phyloP scores from a whole-genome alignment of 2,329 filamentous ascomycete species.

The Beauveria medogensis region DNA sequence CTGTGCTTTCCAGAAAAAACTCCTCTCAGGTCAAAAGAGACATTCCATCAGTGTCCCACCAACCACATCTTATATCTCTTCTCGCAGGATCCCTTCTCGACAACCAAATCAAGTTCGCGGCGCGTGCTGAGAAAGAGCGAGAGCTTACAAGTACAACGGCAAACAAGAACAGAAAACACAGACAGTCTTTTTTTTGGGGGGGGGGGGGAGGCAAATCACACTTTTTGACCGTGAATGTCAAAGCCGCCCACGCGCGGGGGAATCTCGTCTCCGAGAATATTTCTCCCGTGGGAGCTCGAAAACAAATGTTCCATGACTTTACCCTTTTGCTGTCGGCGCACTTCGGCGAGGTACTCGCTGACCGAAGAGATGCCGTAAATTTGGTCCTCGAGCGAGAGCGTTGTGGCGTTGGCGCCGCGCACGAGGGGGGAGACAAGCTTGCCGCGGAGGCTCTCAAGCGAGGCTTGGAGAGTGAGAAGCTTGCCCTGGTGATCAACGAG shows the following conservation, averaged over 20 bases:
- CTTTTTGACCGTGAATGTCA: neutral
- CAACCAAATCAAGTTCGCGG: no score
- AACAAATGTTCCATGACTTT: conserved; percentile 77
- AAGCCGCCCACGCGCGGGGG: neutral
- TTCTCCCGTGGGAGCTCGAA: conserved; percentile 29
- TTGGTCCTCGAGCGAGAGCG: conserved; percentile 71
- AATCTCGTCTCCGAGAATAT: conserved; percentile 16
- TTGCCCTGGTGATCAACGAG: conserved; percentile 81
- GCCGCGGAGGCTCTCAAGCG: conserved; percentile 73
- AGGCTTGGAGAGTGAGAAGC: conserved; percentile 75
- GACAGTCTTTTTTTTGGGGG: neutral
- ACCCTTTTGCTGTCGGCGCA: conserved; percentile 72
- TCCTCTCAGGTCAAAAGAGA: neutral
- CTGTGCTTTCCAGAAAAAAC: neutral
- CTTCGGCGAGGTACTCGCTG: conserved; percentile 65
- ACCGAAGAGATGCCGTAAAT: conserved; percentile 75
- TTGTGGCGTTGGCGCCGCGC: conserved; percentile 52
- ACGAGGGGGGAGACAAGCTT: conserved; percentile 83
- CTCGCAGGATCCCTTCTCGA: no score
- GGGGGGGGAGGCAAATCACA: neutral
- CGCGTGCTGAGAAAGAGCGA: no score
- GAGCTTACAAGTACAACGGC: no score
- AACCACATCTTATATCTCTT: no score
- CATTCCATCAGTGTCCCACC: neutral
- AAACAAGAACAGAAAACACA: no score